Evolutionary conservation across 1,139 yeast species (phyloP), one percentile per base, ranked within the genome.

Genomic region (Scheffersomyces parashehatae): DNA sequence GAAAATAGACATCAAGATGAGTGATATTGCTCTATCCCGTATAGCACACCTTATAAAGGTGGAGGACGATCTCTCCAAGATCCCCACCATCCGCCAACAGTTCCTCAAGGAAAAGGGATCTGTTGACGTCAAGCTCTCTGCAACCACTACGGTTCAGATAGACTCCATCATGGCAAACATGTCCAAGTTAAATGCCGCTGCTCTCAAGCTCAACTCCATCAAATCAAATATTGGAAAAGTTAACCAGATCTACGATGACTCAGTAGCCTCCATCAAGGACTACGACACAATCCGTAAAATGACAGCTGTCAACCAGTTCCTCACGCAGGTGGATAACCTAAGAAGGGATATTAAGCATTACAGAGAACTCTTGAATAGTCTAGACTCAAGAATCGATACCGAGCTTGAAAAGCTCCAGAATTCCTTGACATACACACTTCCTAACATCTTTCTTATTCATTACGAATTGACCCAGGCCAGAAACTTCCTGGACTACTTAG

Each of bases 401-500:
- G 88, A 82, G 49, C 66, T 79, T 30, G 78, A 79, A 11, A 68
- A 72, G 4, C 59, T 73, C 31, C 76, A 70, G 43, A 65, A 75
- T 5, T 76, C 77, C 50, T 72, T 85, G 38, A 76, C 77, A 24
- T 76, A 81, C 37, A 77, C 83, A 0, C 73, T 88, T 58, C 79
- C 82, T 7, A 76, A 81, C 50, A 62, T 93, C 32, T 68, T 89
- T 41, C 62, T 73, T 29, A 81, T 88, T 14, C 98, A 93, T 62
- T 86, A 75, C 59, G 72, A 78, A 47, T 70, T 91, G 48, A 84
- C 84, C 35, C 80, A 78, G 56, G 79, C 88, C 11, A 74, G 96
- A 40, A 93, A 90, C 60, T 82, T 91, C 51, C 81, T 77, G 49
- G 98, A 93, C 52, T 88, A 83, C 57, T 76, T 93, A 41, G 70